Percentiles rank a stretch among this genome's conserved stretches.
Evolutionary conservation across 2,329 filamentous ascomycete species (phyloP).

Genomic region (Fusarium secorum): DNA sequence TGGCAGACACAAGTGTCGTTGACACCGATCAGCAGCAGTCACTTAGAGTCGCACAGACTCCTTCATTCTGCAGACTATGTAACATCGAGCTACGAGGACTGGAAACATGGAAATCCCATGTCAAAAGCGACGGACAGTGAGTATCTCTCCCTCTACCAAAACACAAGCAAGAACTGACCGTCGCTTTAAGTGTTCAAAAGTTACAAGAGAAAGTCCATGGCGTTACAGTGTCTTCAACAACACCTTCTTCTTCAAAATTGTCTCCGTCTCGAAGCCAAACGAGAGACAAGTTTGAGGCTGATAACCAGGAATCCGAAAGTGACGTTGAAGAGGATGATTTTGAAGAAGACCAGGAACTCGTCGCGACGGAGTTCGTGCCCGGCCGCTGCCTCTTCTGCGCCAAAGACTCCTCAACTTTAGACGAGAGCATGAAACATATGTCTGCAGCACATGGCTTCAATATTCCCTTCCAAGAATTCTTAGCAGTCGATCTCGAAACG

Average conservation of each 20-base stretch:
- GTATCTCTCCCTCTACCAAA: rapidly evolving
- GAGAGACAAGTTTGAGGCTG: rapidly evolving
- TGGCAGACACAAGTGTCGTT: not conserved
- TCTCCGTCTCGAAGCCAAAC: rapidly evolving
- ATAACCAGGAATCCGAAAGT: not conserved
- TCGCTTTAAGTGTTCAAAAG: not conserved
- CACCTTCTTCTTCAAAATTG: rapidly evolving
- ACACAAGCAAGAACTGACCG: rapidly evolving
- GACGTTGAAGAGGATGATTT: not conserved
- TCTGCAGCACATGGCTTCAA: constrained; percentile 55
- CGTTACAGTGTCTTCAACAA: rapidly evolving
- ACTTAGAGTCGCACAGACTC: not conserved
- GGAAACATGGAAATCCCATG: not conserved
- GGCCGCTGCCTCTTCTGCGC: not conserved
- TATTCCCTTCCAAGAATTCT: constrained; percentile 49
- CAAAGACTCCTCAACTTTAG: not conserved
- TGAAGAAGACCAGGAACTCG: not conserved
- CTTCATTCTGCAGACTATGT: not conserved
- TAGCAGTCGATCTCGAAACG: constrained; percentile 56
- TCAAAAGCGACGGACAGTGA: not conserved
- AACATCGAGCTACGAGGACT: not conserved
- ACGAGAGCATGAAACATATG: constrained; percentile 58
- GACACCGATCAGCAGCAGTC: not conserved
- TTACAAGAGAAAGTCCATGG: not conserved
- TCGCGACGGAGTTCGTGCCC: not conserved